Conservation (phyloP, 306 rosid species). For the Vicia faba region DNA sequence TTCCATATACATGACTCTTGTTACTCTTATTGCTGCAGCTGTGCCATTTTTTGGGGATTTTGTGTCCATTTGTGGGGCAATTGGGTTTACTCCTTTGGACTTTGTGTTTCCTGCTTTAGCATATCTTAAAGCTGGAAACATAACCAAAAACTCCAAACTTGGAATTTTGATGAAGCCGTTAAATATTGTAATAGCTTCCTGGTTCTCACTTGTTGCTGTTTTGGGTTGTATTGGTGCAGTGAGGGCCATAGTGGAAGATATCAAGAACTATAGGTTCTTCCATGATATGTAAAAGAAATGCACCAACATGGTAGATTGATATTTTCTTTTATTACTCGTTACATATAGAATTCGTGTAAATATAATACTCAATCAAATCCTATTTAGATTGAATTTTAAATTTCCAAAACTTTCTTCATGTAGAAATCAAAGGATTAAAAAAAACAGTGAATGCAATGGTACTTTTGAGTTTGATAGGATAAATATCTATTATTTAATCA, state of each 20-base stretch:
- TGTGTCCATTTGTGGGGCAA: constrained; percentile 75
- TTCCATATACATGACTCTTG: constrained; percentile 49
- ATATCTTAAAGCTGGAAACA: constrained; percentile 59
- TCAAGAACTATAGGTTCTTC: constrained; percentile 64
- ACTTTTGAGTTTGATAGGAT: too few relatives aligned
- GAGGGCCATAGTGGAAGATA: constrained; percentile 63
- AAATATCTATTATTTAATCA: too few relatives aligned
- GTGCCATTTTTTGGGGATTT: constrained; percentile 77
- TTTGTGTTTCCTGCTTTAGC: constrained; percentile 77
- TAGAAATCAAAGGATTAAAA: too few relatives aligned
- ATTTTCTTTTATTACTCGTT: too few relatives aligned
- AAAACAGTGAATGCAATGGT: too few relatives aligned
- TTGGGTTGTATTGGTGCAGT: constrained; percentile 73
- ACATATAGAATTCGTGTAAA: too few relatives aligned
- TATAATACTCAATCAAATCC: too few relatives aligned
- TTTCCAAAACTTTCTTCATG: too few relatives aligned
- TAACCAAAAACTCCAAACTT: constrained; percentile 39
- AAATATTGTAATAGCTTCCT: constrained; percentile 56
- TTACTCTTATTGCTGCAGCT: constrained; percentile 72
- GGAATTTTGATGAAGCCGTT: constrained; percentile 47
- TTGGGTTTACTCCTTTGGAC: constrained; percentile 77
- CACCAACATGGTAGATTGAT: background rate
- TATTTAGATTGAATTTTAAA: too few relatives aligned
- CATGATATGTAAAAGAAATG: constrained; percentile 55
- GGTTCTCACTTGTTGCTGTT: constrained; percentile 73